Percentiles rank a stretch among this genome's conserved stretches.
Evolutionary conservation across 805 yeast species (phyloP).

Genomic region (Starmera quercuum): DNA sequence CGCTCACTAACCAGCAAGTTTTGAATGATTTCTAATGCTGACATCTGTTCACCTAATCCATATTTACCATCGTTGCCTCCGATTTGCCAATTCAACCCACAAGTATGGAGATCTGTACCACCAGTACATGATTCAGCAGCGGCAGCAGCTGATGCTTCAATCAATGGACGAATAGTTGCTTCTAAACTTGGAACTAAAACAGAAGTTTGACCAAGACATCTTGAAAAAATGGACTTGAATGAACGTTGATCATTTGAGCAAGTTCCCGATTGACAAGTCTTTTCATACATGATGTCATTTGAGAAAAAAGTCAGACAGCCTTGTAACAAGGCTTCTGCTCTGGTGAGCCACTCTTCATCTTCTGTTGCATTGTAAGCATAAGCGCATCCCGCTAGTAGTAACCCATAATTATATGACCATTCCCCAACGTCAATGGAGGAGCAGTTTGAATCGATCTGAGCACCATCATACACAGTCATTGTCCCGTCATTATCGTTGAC

Average conservation of each 20-base stretch:
- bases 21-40: conserved; percentile 59
- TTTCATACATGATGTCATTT: conserved; percentile 48
- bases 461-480: conserved; percentile 49
- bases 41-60: conserved; percentile 78
- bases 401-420: conserved; percentile 71
- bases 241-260: conserved; percentile 77
- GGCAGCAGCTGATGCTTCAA: conserved; percentile 48
- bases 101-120: conserved; percentile 67
- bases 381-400: conserved; percentile 61
- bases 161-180: conserved; percentile 31
- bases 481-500: conserved; percentile 27
- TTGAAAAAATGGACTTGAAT: conserved; percentile 61
- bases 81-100: conserved; percentile 62
- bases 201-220: conserved; percentile 55
- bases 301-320: conserved; percentile 43
- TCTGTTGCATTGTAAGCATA: conserved; percentile 58
- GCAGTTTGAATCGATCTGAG: conserved; percentile 41
- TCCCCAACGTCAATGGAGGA: conserved; percentile 37
- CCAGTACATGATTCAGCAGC: conserved; percentile 71
- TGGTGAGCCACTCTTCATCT: conserved; percentile 40
- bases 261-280: conserved; percentile 45
- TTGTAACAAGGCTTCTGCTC: conserved; percentile 35
- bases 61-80: conserved; percentile 54
- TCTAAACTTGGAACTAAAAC: conserved; percentile 42
- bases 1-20: conserved; percentile 34